Percentiles rank a stretch among this genome's conserved stretches.
Evolutionary conservation across 331 rosid species (phyloP).

Genomic region (Malus hybrid): DNA sequence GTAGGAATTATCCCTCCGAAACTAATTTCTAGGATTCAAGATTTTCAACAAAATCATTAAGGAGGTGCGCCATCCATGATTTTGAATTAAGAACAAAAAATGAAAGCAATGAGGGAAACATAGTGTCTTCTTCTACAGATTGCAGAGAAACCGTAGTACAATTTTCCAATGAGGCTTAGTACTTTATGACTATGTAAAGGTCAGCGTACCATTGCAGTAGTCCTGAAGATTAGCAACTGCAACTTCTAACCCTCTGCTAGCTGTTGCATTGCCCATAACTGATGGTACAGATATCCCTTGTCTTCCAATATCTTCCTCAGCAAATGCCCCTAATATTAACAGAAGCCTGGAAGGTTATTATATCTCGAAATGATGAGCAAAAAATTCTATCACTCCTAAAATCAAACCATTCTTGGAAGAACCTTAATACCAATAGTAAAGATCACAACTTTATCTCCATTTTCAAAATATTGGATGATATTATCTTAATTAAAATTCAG

Average conservation of each 20-base stretch:
- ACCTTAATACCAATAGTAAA: not conserved
- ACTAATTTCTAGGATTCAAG: not conserved
- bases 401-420: not conserved
- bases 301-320: conserved; percentile 97
- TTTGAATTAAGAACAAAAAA: not conserved
- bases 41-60: not conserved
- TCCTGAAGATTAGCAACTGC: conserved; percentile 99
- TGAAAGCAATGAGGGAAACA: not conserved
- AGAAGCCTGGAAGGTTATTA: not conserved
- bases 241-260: conserved; percentile 98
- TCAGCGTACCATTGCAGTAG: conserved; percentile 74
- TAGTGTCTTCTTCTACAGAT: not conserved
- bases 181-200: not conserved
- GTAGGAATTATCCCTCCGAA: not conserved
- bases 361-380: not conserved
- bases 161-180: not conserved
- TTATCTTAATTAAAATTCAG: not conserved
- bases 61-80: not conserved
- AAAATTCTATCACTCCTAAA: not conserved
- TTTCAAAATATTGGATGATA: not conserved
- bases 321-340: conserved; percentile 70
- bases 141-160: not conserved
- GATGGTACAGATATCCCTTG: conserved; percentile 64
- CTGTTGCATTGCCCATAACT: conserved; percentile 65
- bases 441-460: not conserved